phyloP scores from a whole-genome alignment of 306 rosid genomes.

The Medicago arabica region DNA sequence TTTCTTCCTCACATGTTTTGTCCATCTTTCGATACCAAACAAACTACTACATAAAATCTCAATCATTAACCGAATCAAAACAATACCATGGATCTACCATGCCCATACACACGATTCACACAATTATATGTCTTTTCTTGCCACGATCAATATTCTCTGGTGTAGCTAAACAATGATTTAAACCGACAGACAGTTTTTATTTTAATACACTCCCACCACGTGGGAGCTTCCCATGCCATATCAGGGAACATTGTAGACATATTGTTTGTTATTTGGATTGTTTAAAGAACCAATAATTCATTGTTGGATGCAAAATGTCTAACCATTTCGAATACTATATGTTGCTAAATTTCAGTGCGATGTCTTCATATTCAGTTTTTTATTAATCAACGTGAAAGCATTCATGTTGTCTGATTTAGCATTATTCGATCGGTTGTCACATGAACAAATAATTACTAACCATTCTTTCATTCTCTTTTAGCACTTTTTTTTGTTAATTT shows the following conservation, averaged over 20 bases:
- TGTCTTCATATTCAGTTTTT: neutral
- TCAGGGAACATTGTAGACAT: conserved; percentile 25
- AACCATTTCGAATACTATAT: conserved; percentile 10
- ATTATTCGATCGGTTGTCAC: neutral
- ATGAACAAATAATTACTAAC: neutral
- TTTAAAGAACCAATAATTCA: conserved; percentile 21
- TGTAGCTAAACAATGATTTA: conserved; percentile 16
- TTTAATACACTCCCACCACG: conserved; percentile 24
- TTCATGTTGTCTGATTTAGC: neutral
- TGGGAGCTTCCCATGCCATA: conserved; percentile 25
- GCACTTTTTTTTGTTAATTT: neutral
- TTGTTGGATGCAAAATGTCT: neutral
- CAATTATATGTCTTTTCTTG: neutral
- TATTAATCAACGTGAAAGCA: conserved; percentile 26
- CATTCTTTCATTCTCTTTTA: neutral
- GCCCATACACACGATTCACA: neutral
- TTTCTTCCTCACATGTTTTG: conserved; percentile 1
- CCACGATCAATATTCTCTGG: conserved; percentile 7
- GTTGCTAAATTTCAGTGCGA: neutral
- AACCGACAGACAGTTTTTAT: neutral
- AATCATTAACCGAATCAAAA: conserved; percentile 25
- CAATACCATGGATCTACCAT: neutral
- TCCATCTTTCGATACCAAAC: neutral
- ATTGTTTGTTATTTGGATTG: conserved; percentile 18
- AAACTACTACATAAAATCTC: neutral